phyloP scores from a whole-genome alignment of 2,329 filamentous ascomycete species.

The Aspergillus ochraceoroseus region DNA sequence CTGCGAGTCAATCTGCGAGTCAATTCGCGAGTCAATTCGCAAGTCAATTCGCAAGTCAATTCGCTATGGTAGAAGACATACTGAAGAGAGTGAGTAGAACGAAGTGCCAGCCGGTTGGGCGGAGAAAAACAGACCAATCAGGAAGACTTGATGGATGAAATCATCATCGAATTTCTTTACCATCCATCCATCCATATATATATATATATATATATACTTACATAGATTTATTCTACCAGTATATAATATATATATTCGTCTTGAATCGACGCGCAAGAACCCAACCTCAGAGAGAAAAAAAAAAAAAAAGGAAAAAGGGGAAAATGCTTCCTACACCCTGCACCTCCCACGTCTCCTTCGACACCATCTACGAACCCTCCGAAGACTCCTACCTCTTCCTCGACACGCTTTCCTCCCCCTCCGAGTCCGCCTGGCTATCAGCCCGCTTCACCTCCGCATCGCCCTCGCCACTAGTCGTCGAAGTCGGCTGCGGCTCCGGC shows the following conservation, averaged over 20 bases:
- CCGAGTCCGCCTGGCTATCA: slow-evolving; percentile 65
- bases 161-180: neutral
- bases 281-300: neutral
- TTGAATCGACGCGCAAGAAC: no score
- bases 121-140: neutral
- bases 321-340: slow-evolving; percentile 82
- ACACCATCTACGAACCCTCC: slow-evolving; percentile 86
- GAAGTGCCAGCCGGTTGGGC: no score
- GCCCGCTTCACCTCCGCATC: slow-evolving; percentile 50
- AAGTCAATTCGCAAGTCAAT: no score
- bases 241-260: no score
- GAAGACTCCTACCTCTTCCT: slow-evolving; percentile 94
- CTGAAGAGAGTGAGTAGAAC: no score
- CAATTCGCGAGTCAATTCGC: no score
- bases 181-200: no score
- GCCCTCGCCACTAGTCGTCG: slow-evolving; percentile 61
- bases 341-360: slow-evolving; percentile 84
- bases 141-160: neutral
- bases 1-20: no score
- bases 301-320: neutral
- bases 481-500: slow-evolving; percentile 87
- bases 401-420: slow-evolving; percentile 72
- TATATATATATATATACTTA: no score
- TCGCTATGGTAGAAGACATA: no score
- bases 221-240: no score